phyloP scores from a whole-genome alignment of 768 basidiomycete genomes.

The Floccularia luteovirens region DNA sequence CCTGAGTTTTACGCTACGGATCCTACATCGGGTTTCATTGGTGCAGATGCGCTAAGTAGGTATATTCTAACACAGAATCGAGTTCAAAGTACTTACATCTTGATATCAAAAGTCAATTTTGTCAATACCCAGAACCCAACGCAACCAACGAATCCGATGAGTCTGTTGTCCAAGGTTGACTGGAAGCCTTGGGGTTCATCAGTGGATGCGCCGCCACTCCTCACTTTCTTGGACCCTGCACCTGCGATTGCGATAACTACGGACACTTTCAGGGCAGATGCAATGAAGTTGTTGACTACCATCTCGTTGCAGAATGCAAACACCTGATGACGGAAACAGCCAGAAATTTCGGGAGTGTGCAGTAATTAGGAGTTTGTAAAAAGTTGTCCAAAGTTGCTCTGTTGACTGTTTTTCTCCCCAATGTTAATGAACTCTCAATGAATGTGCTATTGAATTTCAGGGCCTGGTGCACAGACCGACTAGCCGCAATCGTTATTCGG shows the following conservation, averaged over 20 bases:
- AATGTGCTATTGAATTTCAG: too few relatives aligned
- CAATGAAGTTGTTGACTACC: too few relatives aligned
- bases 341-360: too few relatives aligned
- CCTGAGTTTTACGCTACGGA: neutral
- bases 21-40: neutral
- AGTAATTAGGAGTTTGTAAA: too few relatives aligned
- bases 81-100: neutral
- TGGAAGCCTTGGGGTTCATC: neutral
- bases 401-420: too few relatives aligned
- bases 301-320: neutral
- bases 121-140: too few relatives aligned
- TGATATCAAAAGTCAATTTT: neutral
- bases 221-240: slow-evolving; percentile 9
- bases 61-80: neutral
- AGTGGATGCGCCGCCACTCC: slow-evolving; percentile 4
- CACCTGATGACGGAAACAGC: neutral
- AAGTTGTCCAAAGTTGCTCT: too few relatives aligned
- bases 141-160: slow-evolving; percentile 1
- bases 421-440: too few relatives aligned
- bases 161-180: neutral
- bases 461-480: too few relatives aligned
- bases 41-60: neutral
- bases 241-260: slow-evolving; percentile 6
- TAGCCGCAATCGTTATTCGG: too few relatives aligned
- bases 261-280: slow-evolving; percentile 7